These are phyloP conservation scores for Bretschneidera sinensis DNA, from an alignment of 345 rosid genomes.

Conservation along the genomic window DNA sequence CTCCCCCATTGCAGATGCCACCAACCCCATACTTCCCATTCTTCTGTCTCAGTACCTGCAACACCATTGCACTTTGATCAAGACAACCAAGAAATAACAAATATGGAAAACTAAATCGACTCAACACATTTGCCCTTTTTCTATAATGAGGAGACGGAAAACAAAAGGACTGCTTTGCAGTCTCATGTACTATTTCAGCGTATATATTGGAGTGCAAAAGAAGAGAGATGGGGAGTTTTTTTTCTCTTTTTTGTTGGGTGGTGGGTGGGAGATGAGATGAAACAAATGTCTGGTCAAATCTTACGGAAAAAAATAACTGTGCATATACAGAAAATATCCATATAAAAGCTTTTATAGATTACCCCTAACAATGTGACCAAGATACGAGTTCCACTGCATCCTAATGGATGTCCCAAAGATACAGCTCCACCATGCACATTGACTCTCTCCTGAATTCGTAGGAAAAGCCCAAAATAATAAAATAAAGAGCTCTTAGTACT, in stretches of 20 bases:
- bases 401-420: conserved; percentile 92
- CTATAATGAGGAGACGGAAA: background rate
- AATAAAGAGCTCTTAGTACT: background rate
- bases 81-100: background rate
- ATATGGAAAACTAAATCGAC: background rate
- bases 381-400: conserved; percentile 97
- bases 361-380: conserved; percentile 91
- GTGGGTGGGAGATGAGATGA: too few species aligned
- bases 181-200: background rate
- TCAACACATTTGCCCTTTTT: background rate
- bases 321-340: conserved; percentile 3
- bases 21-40: conserved; percentile 76
- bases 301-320: background rate
- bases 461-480: background rate
- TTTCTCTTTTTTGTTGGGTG: background rate
- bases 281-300: too few species aligned
- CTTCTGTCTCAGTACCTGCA: conserved; percentile 75
- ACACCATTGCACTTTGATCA: conserved; percentile 1
- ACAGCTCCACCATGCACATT: conserved; percentile 93
- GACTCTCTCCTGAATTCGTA: conserved; percentile 52
- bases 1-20: conserved; percentile 95
- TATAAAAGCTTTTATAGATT: conserved; percentile 13
- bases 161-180: background rate
- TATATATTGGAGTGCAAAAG: background rate
- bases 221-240: background rate